phyloP scores from a whole-genome alignment of 2,329 filamentous ascomycete genomes.

The Pseudocercospora ulei region DNA sequence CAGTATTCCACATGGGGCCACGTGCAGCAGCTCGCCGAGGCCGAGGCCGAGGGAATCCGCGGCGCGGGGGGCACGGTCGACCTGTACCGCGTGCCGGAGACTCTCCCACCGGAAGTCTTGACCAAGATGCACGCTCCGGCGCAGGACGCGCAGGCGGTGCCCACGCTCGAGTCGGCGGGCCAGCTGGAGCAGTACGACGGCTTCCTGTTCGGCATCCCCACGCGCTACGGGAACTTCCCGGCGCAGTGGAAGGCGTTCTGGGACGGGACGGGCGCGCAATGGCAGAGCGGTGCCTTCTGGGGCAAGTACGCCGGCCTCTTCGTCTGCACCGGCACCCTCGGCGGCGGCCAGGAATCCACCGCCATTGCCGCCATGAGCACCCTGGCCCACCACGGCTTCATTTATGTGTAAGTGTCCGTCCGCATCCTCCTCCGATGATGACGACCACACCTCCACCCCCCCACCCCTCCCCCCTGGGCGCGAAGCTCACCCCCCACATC shows the following conservation, averaged over 20 bases:
- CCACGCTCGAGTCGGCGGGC: conserved; percentile 49
- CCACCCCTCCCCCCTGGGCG: no score
- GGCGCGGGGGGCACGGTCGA: conserved; percentile 72
- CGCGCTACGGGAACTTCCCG: conserved; percentile 93
- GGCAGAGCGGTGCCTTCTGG: conserved; percentile 55
- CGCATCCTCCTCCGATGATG: no score
- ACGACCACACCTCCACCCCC: no score
- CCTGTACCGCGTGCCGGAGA: conserved; percentile 82
- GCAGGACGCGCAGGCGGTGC: conserved; percentile 56
- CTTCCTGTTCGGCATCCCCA: conserved; percentile 89
- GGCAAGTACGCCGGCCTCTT: conserved; percentile 91
- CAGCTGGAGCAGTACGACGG: conserved; percentile 63
- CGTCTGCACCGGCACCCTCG: conserved; percentile 70
- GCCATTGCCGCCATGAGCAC: conserved; percentile 73
- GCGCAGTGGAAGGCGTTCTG: conserved; percentile 91
- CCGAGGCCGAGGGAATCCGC: conserved; percentile 83
- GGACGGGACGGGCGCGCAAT: conserved; percentile 68
- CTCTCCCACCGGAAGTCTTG: conserved; percentile 72
- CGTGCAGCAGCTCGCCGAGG: conserved; percentile 71
- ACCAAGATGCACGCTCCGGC: conserved; percentile 80
- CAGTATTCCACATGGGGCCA: conserved; percentile 47
- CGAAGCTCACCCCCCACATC: no score
- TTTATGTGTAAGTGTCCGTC: conserved; percentile 76
- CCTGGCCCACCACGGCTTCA: conserved; percentile 82
- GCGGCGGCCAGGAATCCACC: conserved; percentile 90